A percentile compares a stretch with the other conserved stretches of the same genome.
These are phyloP conservation scores for Cucumis melo DNA, from an alignment of 306 rosid species.

Conservation along the genomic window DNA sequence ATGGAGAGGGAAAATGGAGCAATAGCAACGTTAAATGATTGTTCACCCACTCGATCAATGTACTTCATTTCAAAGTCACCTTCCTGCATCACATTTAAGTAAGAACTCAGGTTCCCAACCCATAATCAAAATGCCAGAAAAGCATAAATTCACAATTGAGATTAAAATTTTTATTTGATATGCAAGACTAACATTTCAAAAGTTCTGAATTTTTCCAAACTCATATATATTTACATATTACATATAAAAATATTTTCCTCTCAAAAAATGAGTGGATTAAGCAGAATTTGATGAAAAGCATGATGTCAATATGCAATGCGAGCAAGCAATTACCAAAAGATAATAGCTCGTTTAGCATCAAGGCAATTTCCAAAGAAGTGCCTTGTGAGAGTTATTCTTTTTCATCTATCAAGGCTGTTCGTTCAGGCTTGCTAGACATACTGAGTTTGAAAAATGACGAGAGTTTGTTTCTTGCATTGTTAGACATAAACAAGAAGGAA, in stretches of 20 bases:
- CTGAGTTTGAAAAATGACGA: not conserved
- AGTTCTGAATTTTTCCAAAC: not conserved
- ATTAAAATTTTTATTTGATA: not conserved
- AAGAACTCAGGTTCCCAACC: not conserved
- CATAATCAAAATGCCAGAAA: not conserved
- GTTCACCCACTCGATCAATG: constrained; percentile 27
- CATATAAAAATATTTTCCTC: not conserved
- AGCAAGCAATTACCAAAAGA: not conserved
- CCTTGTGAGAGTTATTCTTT: not conserved
- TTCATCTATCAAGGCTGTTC: not conserved
- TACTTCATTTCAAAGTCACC: constrained; percentile 59
- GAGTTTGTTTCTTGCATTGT: not conserved
- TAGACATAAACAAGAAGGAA: not conserved
- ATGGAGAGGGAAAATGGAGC: constrained; percentile 43
- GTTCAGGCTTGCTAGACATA: not conserved
- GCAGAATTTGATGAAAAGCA: not conserved
- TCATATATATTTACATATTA: not conserved
- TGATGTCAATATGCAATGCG: not conserved
- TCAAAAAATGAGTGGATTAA: not conserved
- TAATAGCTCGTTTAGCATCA: not conserved
- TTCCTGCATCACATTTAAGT: constrained; percentile 24
- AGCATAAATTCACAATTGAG: not conserved
- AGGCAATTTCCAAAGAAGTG: not conserved
- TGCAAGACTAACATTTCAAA: not conserved
- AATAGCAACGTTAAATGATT: constrained; percentile 37